Evolutionary conservation across 140 eudicot genomes (phyloP).

Genomic region (Oenanthe javanica): DNA sequence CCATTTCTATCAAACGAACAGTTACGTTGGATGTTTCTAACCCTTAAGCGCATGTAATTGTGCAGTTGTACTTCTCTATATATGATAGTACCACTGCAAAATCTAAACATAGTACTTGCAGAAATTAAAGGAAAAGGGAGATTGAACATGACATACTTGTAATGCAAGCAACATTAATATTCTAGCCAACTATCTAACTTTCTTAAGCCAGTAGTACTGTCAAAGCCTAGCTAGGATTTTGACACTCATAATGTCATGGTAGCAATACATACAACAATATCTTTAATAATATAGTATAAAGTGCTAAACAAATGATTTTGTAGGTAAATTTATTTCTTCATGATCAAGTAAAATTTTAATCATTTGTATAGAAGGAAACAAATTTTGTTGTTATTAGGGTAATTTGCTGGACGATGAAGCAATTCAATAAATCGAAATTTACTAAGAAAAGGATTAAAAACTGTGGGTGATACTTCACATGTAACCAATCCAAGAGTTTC

Average conservation of each 20-base stretch:
- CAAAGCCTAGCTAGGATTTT: background rate
- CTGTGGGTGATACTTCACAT: background rate
- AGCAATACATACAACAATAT: background rate
- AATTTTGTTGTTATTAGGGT: no score
- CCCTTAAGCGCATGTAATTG: no score
- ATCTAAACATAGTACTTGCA: no score
- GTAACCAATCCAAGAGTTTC: background rate
- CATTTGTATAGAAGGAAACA: background rate
- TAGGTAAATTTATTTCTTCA: background rate
- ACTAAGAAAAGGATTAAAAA: background rate
- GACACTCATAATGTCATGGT: background rate
- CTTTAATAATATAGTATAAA: no score
- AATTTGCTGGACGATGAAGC: background rate
- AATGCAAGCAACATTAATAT: background rate
- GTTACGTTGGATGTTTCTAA: no score
- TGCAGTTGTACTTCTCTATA: no score
- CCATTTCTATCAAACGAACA: no score
- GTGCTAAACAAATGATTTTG: no score
- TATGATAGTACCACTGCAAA: no score
- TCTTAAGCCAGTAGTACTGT: background rate
- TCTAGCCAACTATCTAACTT: background rate
- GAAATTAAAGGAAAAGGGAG: no score
- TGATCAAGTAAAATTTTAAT: background rate
- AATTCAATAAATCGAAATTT: background rate
- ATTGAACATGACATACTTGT: background rate